A percentile compares a stretch with the other conserved stretches of the same genome.
phyloP scores from a whole-genome alignment of 805 yeast genomes.

The Saturnispora diversa region DNA sequence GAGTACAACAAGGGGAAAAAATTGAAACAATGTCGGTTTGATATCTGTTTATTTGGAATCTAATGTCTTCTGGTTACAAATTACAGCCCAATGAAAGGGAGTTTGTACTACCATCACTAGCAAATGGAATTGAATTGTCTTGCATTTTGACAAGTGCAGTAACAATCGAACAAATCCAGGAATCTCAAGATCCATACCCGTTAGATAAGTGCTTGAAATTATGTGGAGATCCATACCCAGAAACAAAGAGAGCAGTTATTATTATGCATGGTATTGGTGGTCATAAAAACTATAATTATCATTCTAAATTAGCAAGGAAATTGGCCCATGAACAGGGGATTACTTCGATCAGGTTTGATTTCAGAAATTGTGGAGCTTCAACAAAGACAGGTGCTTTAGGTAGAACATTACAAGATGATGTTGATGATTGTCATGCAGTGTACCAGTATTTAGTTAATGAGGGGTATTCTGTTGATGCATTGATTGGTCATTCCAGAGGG shows the following conservation, averaged over 20 bases:
- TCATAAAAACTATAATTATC: slow-evolving; percentile 74
- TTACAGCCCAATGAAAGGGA: slow-evolving; percentile 15
- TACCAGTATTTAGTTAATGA: slow-evolving; percentile 28
- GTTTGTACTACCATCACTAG: slow-evolving; percentile 13
- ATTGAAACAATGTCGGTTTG: not conserved
- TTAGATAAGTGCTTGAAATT: slow-evolving; percentile 3
- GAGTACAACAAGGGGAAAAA: too few species aligned
- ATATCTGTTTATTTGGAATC: not conserved
- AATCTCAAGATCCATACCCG: slow-evolving; percentile 9
- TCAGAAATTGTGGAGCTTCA: slow-evolving; percentile 79
- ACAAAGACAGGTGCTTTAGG: slow-evolving; percentile 43
- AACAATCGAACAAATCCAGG: slow-evolving; percentile 12
- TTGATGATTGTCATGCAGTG: slow-evolving; percentile 54
- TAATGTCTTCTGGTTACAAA: slow-evolving; percentile 6
- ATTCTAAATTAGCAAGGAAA: slow-evolving; percentile 49
- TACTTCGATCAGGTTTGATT: slow-evolving; percentile 69
- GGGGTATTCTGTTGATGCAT: slow-evolving; percentile 37
- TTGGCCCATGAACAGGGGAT: slow-evolving; percentile 54
- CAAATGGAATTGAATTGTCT: slow-evolving; percentile 11
- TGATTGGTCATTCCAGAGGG: slow-evolving; percentile 80
- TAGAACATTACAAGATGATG: slow-evolving; percentile 54
- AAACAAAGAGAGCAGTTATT: slow-evolving; percentile 35
- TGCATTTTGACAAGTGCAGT: slow-evolving; percentile 20
- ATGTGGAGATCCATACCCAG: slow-evolving; percentile 9
- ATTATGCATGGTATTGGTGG: slow-evolving; percentile 83